Percentiles rank a stretch among this genome's conserved stretches.
Conservation (phyloP, 2,329 filamentous ascomycete genomes). For the Acrodontium crateriforme region DNA sequence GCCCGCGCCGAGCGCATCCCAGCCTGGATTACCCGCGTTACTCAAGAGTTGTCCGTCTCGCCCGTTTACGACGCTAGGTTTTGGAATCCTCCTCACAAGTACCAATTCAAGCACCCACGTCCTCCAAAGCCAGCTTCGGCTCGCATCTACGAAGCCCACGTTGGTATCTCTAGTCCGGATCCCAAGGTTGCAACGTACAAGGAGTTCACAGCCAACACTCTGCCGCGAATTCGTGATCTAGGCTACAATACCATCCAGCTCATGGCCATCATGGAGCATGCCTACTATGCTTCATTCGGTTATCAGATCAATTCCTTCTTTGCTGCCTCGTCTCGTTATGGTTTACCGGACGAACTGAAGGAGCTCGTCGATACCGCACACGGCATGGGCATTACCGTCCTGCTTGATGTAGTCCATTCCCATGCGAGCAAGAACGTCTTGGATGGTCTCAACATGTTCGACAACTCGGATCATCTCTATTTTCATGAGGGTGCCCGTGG, state of each 20-base stretch:
- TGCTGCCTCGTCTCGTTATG: constrained; percentile 89
- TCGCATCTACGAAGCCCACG: constrained; percentile 97
- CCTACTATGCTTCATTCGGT: constrained; percentile 97
- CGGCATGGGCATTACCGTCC: constrained; percentile 73
- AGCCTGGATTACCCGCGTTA: constrained; percentile 95
- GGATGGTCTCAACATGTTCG: constrained; percentile 90
- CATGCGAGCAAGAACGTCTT: constrained; percentile 96
- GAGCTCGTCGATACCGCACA: constrained; percentile 94
- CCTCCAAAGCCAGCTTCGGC: constrained; percentile 73
- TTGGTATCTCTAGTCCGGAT: constrained; percentile 90
- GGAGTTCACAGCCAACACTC: constrained; percentile 85
- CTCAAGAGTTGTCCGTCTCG: constrained; percentile 79
- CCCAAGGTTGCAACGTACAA: constrained; percentile 86
- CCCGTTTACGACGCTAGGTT: constrained; percentile 90
- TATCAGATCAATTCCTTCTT: constrained; percentile 99
- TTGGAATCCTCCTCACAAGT: constrained; percentile 88
- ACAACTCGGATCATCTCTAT: constrained; percentile 88
- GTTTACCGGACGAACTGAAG: constrained; percentile 84
- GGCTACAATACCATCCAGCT: constrained; percentile 97
- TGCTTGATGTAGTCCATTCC: constrained; percentile 93
- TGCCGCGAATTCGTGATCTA: constrained; percentile 76
- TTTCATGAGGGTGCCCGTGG: constrained; percentile 82
- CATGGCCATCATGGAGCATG: constrained; percentile 99
- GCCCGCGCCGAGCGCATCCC: constrained; percentile 70
- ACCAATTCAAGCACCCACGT: constrained; percentile 69